Evolutionary conservation across 2,329 filamentous ascomycete species (phyloP).

Genomic region (Fusarium subtropicale): DNA sequence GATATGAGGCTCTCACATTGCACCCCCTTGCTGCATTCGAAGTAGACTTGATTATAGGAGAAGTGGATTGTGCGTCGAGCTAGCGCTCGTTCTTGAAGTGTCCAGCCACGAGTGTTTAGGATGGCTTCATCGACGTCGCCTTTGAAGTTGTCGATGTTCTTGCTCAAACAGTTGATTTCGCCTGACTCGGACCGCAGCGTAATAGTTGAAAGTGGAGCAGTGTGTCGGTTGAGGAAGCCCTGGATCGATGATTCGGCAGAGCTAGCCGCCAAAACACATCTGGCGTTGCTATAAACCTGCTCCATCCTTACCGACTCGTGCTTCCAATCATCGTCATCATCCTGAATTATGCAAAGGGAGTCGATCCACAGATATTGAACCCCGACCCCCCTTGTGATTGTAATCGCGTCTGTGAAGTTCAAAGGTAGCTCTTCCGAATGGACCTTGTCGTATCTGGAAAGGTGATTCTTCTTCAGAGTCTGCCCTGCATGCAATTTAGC

Average conservation of each 20-base stretch:
- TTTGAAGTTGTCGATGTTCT: conserved; percentile 51
- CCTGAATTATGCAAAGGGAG: background rate
- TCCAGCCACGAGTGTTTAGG: conserved; percentile 44
- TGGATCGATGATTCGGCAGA: background rate
- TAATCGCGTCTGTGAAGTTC: background rate
- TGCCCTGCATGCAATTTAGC: background rate
- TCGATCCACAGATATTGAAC: background rate
- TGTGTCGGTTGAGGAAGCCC: background rate
- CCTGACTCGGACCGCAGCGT: background rate
- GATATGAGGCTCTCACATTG: conserved; percentile 7
- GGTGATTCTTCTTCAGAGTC: background rate
- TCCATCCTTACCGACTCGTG: background rate
- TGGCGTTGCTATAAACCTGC: background rate
- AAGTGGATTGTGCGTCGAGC: conserved; percentile 13
- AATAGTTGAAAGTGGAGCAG: background rate
- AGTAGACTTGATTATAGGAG: conserved; percentile 1
- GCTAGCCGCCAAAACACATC: background rate
- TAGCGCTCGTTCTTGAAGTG: conserved; percentile 11
- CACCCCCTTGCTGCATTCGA: background rate
- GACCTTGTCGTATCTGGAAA: background rate
- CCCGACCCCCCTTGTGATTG: background rate
- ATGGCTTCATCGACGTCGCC: conserved; percentile 47
- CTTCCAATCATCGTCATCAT: background rate
- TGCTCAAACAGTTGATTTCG: conserved; percentile 42
- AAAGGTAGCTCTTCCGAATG: background rate